Percentiles rank a stretch among this genome's conserved stretches.
Evolutionary conservation across 2,329 filamentous ascomycete genomes (phyloP).

Genomic region (Calonectria hongkongensis): DNA sequence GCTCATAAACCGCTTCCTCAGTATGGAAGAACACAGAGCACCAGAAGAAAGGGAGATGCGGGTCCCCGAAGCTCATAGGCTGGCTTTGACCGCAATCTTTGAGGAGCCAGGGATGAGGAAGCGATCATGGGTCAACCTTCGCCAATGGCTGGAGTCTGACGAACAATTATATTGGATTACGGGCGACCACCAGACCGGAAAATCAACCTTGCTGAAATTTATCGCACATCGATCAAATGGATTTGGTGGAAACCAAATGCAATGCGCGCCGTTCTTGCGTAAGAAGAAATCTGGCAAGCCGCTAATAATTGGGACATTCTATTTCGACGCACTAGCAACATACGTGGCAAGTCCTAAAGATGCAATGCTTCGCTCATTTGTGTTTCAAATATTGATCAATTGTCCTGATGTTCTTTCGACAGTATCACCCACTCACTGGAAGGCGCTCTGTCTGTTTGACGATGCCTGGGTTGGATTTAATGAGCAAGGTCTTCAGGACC

Average conservation of each 20-base stretch:
- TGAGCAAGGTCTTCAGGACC: not conserved
- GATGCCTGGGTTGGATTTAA: not conserved
- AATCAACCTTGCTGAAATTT: not conserved
- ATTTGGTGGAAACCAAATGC: not conserved
- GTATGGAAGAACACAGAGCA: not conserved
- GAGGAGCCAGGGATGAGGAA: not conserved
- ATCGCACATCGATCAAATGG: constrained; percentile 1
- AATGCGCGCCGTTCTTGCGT: not conserved
- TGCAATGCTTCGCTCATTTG: not conserved
- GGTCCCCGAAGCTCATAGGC: not conserved
- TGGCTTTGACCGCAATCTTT: not conserved
- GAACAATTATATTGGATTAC: not conserved
- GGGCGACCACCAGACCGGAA: not conserved
- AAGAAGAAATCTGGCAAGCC: not conserved
- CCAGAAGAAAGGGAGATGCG: not conserved
- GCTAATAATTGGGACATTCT: not conserved
- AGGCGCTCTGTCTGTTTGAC: not conserved
- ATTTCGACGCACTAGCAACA: not conserved
- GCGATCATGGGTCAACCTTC: not conserved
- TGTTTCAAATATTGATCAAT: not conserved
- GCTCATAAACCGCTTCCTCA: not conserved
- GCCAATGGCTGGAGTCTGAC: not conserved
- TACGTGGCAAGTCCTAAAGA: not conserved
- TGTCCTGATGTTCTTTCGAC: not conserved
- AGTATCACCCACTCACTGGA: not conserved